Conservation (phyloP, 1,284 basidiomycete species). For the Stereum hirsutum region DNA sequence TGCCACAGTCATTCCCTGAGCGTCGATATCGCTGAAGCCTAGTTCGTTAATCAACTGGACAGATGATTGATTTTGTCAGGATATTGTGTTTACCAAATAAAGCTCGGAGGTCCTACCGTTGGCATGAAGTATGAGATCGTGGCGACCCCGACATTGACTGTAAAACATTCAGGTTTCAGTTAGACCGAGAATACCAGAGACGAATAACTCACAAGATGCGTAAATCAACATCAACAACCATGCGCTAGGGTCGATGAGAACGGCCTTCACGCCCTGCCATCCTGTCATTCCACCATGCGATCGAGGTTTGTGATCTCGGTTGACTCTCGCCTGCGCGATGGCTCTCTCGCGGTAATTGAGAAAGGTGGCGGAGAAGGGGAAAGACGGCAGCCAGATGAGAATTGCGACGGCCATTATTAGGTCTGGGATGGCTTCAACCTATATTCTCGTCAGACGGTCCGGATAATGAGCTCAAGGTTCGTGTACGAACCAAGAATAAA, state of each 20-base stretch:
- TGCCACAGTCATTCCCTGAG: constrained; percentile 46
- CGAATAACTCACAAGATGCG: constrained; percentile 33
- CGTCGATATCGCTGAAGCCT: constrained; percentile 43
- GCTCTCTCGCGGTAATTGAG: constrained; percentile 35
- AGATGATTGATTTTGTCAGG: too few species aligned
- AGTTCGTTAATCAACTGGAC: constrained; percentile 44
- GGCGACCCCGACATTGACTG: constrained; percentile 47
- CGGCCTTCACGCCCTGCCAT: constrained; percentile 41
- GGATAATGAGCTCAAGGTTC: background rate
- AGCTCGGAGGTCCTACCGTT: constrained; percentile 24
- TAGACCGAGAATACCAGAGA: background rate
- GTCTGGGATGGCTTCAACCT: constrained; percentile 47
- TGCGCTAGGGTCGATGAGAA: constrained; percentile 36
- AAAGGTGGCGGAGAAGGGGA: constrained; percentile 27
- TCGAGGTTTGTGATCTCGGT: constrained; percentile 43
- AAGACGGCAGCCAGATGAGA: constrained; percentile 35
- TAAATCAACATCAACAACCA: constrained; percentile 44
- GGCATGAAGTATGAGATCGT: constrained; percentile 48
- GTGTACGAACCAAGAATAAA: constrained; percentile 34
- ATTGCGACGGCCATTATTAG: constrained; percentile 36
- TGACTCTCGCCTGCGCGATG: constrained; percentile 44
- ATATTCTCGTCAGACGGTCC: background rate
- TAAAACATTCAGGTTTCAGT: background rate
- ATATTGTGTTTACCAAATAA: background rate
- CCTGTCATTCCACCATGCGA: constrained; percentile 51